Percentiles rank a stretch among this genome's conserved stretches.
Evolutionary conservation across 768 basidiomycete species (phyloP).

Genomic region (Lyophyllum atratum): DNA sequence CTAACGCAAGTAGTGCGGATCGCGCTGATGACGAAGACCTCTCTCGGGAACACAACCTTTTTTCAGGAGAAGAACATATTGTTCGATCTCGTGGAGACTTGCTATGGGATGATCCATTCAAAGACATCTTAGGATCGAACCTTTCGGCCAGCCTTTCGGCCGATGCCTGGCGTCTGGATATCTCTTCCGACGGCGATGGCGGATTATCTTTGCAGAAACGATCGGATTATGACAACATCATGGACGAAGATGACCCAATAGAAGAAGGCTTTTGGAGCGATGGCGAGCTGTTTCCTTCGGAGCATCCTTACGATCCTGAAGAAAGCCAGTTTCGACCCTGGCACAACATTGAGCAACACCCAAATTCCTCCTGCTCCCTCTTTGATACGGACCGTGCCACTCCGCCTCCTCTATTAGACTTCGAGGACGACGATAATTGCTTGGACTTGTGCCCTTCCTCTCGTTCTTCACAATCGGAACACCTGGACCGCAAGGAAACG

Average conservation of each 20-base stretch:
- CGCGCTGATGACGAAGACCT: constrained; percentile 20
- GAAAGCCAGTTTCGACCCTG: background rate
- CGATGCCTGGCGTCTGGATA: constrained; percentile 2
- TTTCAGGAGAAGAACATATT: constrained; percentile 2
- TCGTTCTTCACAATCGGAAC: constrained; percentile 1
- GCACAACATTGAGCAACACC: background rate
- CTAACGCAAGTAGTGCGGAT: constrained; percentile 9
- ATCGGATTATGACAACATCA: constrained; percentile 8
- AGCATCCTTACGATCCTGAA: background rate
- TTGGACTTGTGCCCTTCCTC: background rate
- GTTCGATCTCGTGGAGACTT: constrained; percentile 6
- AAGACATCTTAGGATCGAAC: background rate
- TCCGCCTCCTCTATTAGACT: constrained; percentile 10
- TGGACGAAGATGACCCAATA: background rate
- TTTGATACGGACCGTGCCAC: background rate
- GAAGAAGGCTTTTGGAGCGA: constrained; percentile 1
- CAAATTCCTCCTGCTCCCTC: background rate
- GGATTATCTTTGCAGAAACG: constrained; percentile 5
- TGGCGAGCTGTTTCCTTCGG: constrained; percentile 7
- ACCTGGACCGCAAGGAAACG: constrained; percentile 1
- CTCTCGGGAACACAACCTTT: constrained; percentile 13
- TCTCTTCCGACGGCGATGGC: constrained; percentile 7
- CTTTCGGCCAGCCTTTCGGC: background rate
- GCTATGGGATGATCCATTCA: constrained; percentile 14
- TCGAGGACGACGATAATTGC: constrained; percentile 11